Percentiles rank a stretch among this genome's conserved stretches.
Conservation (phyloP, 1,139 yeast genomes). For the Yamadazyma songkhlaensis region DNA sequence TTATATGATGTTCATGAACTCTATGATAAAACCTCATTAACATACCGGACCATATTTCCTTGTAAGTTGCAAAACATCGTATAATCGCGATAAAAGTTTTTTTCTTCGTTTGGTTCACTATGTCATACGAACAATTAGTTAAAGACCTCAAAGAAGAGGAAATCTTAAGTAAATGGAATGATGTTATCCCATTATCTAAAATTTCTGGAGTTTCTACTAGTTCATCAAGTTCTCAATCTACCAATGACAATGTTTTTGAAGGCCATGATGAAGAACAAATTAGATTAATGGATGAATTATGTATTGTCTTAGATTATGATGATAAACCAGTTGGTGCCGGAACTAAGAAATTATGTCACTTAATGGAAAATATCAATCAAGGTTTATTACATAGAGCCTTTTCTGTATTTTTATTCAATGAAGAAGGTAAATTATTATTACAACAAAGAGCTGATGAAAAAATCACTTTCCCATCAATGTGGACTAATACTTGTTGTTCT, state of each 20-base stretch:
- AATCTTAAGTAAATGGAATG: slow-evolving; percentile 60
- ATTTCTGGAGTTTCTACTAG: slow-evolving; percentile 46
- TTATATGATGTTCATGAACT: no score
- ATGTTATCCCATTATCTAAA: slow-evolving; percentile 51
- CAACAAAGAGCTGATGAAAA: slow-evolving; percentile 96
- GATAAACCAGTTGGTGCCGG: slow-evolving; percentile 92
- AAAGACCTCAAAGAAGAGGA: slow-evolving; percentile 44
- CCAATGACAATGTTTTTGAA: slow-evolving; percentile 44
- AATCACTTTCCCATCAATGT: slow-evolving; percentile 91
- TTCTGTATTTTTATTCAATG: slow-evolving; percentile 86
- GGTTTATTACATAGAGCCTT: slow-evolving; percentile 95
- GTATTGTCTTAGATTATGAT: slow-evolving; percentile 86
- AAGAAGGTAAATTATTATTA: slow-evolving; percentile 68
- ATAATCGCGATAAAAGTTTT: slow-evolving; percentile 8
- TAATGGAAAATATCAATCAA: slow-evolving; percentile 79
- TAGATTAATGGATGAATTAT: slow-evolving; percentile 91
- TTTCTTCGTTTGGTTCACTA: background rate
- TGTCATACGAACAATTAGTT: slow-evolving; percentile 35
- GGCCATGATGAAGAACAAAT: slow-evolving; percentile 96
- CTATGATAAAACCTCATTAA: no score
- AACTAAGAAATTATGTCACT: slow-evolving; percentile 87
- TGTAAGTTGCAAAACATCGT: slow-evolving; percentile 2
- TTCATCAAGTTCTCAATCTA: slow-evolving; percentile 12
- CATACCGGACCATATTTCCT: no score
- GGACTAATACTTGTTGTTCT: slow-evolving; percentile 99